These are phyloP conservation scores for Suillus weaverae DNA, from an alignment of 768 basidiomycete species.

Conservation along the genomic window DNA sequence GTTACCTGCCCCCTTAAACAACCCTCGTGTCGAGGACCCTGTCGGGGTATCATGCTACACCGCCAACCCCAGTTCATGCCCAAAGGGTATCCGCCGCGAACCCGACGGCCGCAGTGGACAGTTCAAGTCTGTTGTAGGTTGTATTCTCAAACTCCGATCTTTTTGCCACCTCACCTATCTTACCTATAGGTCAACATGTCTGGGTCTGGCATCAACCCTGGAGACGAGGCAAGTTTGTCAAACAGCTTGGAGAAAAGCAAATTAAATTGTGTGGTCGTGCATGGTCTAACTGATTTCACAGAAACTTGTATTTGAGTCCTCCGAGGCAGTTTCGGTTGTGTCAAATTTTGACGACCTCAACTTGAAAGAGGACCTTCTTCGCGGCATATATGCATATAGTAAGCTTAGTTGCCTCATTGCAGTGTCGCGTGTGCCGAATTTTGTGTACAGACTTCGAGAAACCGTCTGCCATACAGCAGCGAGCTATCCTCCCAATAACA, in stretches of 20 bases:
- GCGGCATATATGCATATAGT: slow-evolving; percentile 99
- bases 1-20: slow-evolving; percentile 31
- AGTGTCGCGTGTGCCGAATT: slow-evolving; percentile 7
- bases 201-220: slow-evolving; percentile 80
- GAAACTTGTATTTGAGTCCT: slow-evolving; percentile 96
- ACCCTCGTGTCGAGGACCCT: slow-evolving; percentile 48
- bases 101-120: slow-evolving; percentile 25
- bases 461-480: slow-evolving; percentile 97
- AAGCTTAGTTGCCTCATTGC: slow-evolving; percentile 26
- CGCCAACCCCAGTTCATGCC: slow-evolving; percentile 45
- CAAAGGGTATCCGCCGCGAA: slow-evolving; percentile 47
- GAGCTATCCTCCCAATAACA: slow-evolving; percentile 94
- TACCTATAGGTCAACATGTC: slow-evolving; percentile 53
- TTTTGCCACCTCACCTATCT: slow-evolving; percentile 40
- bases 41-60: slow-evolving; percentile 48
- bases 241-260: slow-evolving; percentile 3
- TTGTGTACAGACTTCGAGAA: slow-evolving; percentile 81
- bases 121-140: slow-evolving; percentile 1
- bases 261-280: slow-evolving; percentile 5
- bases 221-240: slow-evolving; percentile 70
- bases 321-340: slow-evolving; percentile 86
- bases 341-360: slow-evolving; percentile 89
- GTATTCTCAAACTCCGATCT: slow-evolving; percentile 59
- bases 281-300: slow-evolving; percentile 25
- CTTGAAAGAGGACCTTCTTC: slow-evolving; percentile 91